Conservation (phyloP, 2,329 filamentous ascomycete genomes). For the Hypoxylon sp. region DNA sequence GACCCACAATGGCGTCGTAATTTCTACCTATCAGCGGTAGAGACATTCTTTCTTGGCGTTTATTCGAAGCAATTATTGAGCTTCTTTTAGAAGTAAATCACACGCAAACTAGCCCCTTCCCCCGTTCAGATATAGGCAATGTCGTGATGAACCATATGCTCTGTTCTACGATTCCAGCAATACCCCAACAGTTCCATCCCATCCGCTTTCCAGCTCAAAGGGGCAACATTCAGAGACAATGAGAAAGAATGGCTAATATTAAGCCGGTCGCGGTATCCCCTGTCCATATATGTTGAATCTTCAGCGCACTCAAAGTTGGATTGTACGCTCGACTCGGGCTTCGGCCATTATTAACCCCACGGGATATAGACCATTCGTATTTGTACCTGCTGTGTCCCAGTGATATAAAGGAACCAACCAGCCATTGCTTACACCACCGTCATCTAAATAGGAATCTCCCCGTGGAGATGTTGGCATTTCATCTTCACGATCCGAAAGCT, state of each 20-base stretch:
- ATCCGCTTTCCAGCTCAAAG: no score
- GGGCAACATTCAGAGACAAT: no score
- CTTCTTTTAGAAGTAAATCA: conserved; percentile 29
- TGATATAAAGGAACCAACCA: neutral
- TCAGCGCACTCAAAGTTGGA: neutral
- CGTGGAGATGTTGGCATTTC: neutral
- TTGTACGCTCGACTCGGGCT: neutral
- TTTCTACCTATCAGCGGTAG: neutral
- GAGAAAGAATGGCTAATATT: no score
- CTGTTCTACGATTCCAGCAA: no score
- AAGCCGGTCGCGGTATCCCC: no score
- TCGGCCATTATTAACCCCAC: neutral
- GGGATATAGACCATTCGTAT: neutral
- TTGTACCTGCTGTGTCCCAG: neutral
- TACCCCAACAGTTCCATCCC: no score
- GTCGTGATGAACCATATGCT: no score
- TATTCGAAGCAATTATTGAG: no score
- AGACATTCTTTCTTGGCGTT: neutral
- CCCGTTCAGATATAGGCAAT: no score
- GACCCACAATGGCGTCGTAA: neutral
- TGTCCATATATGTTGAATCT: neutral
- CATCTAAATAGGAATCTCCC: neutral
- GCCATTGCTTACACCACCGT: neutral
- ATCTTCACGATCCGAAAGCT: neutral
- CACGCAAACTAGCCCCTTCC: no score